Conservation (phyloP, 2,329 filamentous ascomycete species). For the Venturiaceae sp. region DNA sequence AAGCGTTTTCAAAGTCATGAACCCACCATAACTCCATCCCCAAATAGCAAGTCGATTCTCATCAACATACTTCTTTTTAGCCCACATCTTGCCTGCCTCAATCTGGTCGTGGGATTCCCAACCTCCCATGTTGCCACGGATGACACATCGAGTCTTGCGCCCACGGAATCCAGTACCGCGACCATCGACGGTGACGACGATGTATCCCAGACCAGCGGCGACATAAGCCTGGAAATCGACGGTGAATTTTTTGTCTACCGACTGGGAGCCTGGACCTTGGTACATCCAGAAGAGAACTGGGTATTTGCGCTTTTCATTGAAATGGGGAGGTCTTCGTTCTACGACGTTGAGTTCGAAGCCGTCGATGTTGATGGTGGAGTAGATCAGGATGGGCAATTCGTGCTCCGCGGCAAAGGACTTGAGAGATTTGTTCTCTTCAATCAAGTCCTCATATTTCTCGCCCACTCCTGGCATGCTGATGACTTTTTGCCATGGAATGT, state of each 20-base stretch:
- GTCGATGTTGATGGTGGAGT: conserved; percentile 76
- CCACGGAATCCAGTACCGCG: conserved; percentile 88
- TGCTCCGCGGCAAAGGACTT: conserved; percentile 61
- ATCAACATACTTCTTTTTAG: conserved; percentile 74
- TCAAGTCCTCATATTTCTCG: conserved; percentile 53
- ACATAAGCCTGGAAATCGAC: conserved; percentile 90
- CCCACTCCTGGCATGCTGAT: conserved; percentile 68
- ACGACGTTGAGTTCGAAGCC: conserved; percentile 63
- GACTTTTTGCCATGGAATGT: conserved; percentile 84
- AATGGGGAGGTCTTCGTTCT: conserved; percentile 84
- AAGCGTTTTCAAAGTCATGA: conserved; percentile 88
- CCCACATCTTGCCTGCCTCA: conserved; percentile 76
- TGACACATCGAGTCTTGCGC: conserved; percentile 68
- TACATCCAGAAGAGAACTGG: conserved; percentile 94
- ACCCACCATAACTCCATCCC: conserved; percentile 98
- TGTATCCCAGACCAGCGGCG: conserved; percentile 75
- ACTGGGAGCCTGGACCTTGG: conserved; percentile 87
- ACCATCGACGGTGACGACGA: conserved; percentile 90
- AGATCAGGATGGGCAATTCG: conserved; percentile 74
- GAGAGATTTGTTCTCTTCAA: conserved; percentile 71
- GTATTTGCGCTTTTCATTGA: conserved; percentile 73
- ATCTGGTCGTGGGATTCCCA: conserved; percentile 90
- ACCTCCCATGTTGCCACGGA: conserved; percentile 74
- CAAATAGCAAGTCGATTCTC: conserved; percentile 77
- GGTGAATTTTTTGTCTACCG: conserved; percentile 67